Percentiles rank a stretch among this genome's conserved stretches.
phyloP scores from a whole-genome alignment of 768 basidiomycete species.

The Hemileccinum rubropunctum region DNA sequence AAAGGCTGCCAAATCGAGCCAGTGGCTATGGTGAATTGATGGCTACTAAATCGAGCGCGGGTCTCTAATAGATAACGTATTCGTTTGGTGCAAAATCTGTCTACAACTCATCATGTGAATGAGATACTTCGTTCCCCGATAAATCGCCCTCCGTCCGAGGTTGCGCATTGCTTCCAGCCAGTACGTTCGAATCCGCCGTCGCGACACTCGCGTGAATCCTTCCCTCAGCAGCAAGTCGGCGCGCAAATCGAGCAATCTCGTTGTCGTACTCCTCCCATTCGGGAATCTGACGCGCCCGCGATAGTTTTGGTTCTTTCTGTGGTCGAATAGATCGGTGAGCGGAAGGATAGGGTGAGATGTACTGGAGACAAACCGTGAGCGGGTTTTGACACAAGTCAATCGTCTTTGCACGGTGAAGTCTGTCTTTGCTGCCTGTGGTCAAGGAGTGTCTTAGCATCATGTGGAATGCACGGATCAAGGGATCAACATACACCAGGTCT shows the following conservation, averaged over 20 bases:
- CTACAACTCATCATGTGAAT: conserved; percentile 22
- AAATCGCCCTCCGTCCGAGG: not conserved
- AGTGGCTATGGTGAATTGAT: too few relatives aligned
- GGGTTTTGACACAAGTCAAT: conserved; percentile 98
- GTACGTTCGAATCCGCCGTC: conserved; percentile 64
- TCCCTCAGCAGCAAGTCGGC: conserved; percentile 66
- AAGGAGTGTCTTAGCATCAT: not conserved
- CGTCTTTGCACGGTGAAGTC: conserved; percentile 75
- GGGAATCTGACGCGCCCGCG: conserved; percentile 90
- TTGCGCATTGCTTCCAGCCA: conserved; percentile 49
- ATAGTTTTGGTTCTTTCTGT: conserved; percentile 96
- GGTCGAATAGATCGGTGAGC: conserved; percentile 2
- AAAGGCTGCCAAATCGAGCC: too few relatives aligned
- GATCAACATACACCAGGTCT: conserved; percentile 87
- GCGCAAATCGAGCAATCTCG: conserved; percentile 84
- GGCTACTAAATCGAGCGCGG: too few relatives aligned
- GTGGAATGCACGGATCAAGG: not conserved
- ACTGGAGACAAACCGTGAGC: conserved; percentile 63
- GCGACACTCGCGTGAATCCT: conserved; percentile 65
- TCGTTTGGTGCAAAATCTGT: not conserved
- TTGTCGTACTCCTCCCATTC: conserved; percentile 96
- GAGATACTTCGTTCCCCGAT: not conserved
- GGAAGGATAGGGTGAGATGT: not conserved
- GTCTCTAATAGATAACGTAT: too few relatives aligned
- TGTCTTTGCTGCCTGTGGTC: conserved; percentile 71